A percentile compares a stretch with the other conserved stretches of the same genome.
Conservation (phyloP, 2,329 filamentous ascomycete genomes). For the Xylaria sp. region DNA sequence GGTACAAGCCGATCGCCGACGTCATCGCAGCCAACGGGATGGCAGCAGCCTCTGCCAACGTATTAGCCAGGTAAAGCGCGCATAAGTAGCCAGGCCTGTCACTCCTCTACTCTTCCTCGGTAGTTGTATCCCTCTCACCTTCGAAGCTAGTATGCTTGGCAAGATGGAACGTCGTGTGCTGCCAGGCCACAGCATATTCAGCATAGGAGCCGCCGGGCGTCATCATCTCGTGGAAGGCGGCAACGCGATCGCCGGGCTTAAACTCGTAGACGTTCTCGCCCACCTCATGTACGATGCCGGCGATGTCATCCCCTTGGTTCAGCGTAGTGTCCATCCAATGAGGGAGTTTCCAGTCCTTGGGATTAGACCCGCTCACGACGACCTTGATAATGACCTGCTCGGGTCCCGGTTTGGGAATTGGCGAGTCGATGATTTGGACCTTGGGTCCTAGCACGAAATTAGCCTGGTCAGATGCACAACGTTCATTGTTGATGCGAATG, state of each 20-base stretch:
- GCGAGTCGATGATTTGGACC: constrained; percentile 55
- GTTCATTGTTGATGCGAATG: neutral
- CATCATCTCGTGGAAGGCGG: constrained; percentile 63
- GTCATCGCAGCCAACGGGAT: constrained; percentile 68
- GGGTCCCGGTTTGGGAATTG: constrained; percentile 53
- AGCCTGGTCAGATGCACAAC: neutral
- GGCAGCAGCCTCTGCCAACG: constrained; percentile 62
- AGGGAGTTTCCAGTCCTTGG: constrained; percentile 60
- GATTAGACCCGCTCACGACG: constrained; percentile 58
- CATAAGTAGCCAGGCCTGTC: neutral
- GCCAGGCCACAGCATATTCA: constrained; percentile 68
- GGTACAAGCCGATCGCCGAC: constrained; percentile 62
- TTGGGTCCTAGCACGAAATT: constrained; percentile 36
- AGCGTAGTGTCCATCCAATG: constrained; percentile 39
- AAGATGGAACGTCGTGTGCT: constrained; percentile 67
- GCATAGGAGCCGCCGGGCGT: constrained; percentile 65
- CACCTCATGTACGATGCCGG: constrained; percentile 64
- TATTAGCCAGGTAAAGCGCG: neutral
- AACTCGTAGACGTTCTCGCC: constrained; percentile 68
- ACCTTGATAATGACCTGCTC: constrained; percentile 58
- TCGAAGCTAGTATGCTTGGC: constrained; percentile 62
- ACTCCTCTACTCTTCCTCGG: neutral
- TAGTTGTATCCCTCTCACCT: constrained; percentile 46
- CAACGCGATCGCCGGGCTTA: constrained; percentile 61
- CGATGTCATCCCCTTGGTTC: constrained; percentile 67